phyloP scores from a whole-genome alignment of 2,329 filamentous ascomycete genomes.

The Septoria petroselini region DNA sequence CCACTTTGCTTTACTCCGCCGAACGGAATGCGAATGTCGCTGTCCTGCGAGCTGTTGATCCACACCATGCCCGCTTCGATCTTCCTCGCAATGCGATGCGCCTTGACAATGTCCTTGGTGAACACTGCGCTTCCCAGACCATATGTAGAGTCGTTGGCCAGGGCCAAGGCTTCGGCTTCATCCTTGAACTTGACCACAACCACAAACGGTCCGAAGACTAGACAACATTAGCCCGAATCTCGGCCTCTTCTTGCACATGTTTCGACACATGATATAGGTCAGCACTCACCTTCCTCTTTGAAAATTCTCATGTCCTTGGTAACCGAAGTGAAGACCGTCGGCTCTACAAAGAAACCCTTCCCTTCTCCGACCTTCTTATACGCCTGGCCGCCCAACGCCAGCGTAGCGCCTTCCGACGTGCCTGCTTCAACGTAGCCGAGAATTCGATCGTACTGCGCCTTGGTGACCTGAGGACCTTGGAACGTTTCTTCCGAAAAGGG shows the following conservation, averaged over 20 bases:
- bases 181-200: conserved; percentile 62
- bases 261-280: conserved; percentile 56
- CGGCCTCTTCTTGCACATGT: too few relatives aligned
- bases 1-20: conserved; percentile 12
- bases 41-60: conserved; percentile 6
- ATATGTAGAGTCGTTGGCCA: conserved; percentile 80
- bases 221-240: conserved; percentile 70
- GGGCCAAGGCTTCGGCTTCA: conserved; percentile 67
- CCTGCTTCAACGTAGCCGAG: conserved; percentile 67
- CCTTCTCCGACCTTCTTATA: conserved; percentile 22
- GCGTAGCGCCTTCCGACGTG: conserved; percentile 44
- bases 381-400: conserved; percentile 28
- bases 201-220: conserved; percentile 75
- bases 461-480: conserved; percentile 71
- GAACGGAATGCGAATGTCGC: conserved; percentile 11
- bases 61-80: conserved; percentile 53
- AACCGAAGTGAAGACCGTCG: conserved; percentile 51
- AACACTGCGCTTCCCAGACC: conserved; percentile 70
- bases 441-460: conserved; percentile 66
- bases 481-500: conserved; percentile 65
- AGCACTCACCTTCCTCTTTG: conserved; percentile 5
- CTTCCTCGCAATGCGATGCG: conserved; percentile 43
- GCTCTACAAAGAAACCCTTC: conserved; percentile 59
- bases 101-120: conserved; percentile 60
- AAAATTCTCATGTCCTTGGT: not conserved